Evolutionary conservation across 2,329 filamentous ascomycete species (phyloP), one percentile per base, ranked within the genome.

Genomic region (Basipetospora chlamydospora): DNA sequence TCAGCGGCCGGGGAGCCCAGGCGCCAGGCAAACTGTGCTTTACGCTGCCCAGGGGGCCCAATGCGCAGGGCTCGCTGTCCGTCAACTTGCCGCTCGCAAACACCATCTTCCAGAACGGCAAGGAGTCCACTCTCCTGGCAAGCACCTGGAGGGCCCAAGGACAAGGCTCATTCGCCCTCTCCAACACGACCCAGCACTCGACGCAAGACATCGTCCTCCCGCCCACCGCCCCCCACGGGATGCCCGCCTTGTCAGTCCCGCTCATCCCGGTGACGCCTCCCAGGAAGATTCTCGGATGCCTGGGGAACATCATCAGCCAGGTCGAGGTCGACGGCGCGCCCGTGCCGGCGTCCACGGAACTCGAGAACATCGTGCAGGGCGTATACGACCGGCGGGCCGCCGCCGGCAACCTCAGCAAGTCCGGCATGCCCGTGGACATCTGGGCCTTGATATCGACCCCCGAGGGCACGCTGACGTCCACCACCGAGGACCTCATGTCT

Each of bases 291-390:
- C 58, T 66, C 1, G 67, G 71, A 26, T 74, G 75, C 25, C 73
- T 87, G 47, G 84, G 84, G 3, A 92, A 92, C 54, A 88, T 92
- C 38, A 62, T 90, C 16, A 72, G 78, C 22, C 68, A 71, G 28
- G 51, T 87, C 8, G 60, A 70, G 12, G 57, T 67, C 13, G 49
- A 62, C 16, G 63, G 60, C 4, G 51, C 57, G 22, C 47, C 55
- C 2, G 58, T 66, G 0, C 75, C 79, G 10, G 81, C 82, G 3
- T 86, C 80, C 1, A 64, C 67, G 20, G 82, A 88, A 50, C 61
- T 88, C 2, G 83, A 90, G 51, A 52, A 51, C 13, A 63, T 69
- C 4, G 75, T 88, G 3, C 68, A 73, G 5, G 55, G 57, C 6
- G 68, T 79, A 21, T 70, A 79, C 41, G 58, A 64, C 18, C 49